Conservation (phyloP, 108 stramenopile genomes). For the Discostella stelligeroides region DNA sequence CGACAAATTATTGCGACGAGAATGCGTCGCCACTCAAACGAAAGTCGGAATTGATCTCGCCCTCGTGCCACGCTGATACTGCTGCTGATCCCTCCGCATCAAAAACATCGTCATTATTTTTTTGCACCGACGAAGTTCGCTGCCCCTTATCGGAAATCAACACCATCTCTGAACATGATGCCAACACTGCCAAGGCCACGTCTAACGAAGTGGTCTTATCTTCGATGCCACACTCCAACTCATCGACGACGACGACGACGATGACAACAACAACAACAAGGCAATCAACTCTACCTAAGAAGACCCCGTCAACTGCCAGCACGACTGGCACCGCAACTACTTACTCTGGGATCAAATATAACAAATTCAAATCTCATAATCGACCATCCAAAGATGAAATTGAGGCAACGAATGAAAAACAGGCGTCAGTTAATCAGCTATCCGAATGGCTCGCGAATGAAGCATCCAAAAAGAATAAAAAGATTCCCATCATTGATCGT, state of each 20-base stretch:
- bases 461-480: constrained; percentile 38
- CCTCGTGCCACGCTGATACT: background rate
- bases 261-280: background rate
- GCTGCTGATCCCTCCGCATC: too few species aligned
- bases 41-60: constrained; percentile 5
- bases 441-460: constrained; percentile 46
- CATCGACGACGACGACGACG: background rate
- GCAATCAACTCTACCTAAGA: background rate
- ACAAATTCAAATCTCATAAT: constrained; percentile 16
- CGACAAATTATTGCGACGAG: constrained; percentile 11
- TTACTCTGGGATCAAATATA: constrained; percentile 8
- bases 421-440: constrained; percentile 76
- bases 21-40: constrained; percentile 12
- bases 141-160: constrained; percentile 29
- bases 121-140: background rate
- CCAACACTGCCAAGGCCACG: too few species aligned
- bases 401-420: constrained; percentile 72
- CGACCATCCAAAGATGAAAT: constrained; percentile 53
- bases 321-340: background rate
- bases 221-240: too few species aligned
- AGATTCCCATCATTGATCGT: constrained; percentile 1
- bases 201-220: too few species aligned
- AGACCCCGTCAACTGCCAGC: background rate
- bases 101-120: background rate
- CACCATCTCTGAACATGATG: background rate